phyloP scores from a whole-genome alignment of 768 basidiomycete genomes.

The Naganishia onofrii region DNA sequence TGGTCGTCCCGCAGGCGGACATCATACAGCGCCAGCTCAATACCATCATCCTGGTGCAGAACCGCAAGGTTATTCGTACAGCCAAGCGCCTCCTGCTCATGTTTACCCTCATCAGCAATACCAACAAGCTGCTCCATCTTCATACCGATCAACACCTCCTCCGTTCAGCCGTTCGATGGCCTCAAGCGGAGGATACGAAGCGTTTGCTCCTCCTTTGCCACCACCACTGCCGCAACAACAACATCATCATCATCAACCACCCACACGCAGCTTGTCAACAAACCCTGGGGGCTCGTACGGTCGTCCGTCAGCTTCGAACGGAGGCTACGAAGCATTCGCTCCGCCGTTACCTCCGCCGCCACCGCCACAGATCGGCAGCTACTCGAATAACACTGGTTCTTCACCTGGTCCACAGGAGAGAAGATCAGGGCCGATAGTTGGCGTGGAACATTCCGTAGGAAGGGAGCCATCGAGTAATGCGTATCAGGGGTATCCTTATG shows the following conservation, averaged over 20 bases:
- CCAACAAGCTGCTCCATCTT: not conserved
- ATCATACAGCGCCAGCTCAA: constrained; percentile 39
- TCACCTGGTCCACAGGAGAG: not conserved
- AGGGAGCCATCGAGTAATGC: not conserved
- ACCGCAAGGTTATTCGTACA: constrained; percentile 1
- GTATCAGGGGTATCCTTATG: constrained; percentile 12
- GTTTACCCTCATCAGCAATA: constrained; percentile 3
- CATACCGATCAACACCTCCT: constrained; percentile 14
- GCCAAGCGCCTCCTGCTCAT: not conserved
- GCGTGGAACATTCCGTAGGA: not conserved
- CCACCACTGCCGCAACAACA: constrained; percentile 20
- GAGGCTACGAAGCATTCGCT: constrained; percentile 44
- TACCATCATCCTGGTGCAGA: not conserved
- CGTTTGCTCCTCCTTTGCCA: constrained; percentile 42
- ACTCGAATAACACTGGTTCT: not conserved
- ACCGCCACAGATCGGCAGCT: constrained; percentile 2
- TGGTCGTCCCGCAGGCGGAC: constrained; percentile 47
- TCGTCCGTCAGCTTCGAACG: constrained; percentile 34
- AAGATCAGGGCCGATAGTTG: not conserved
- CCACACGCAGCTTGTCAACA: not conserved
- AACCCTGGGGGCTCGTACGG: not conserved
- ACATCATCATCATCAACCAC: too few species aligned
- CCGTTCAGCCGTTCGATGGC: constrained; percentile 23
- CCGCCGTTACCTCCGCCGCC: constrained; percentile 36
- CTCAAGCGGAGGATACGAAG: constrained; percentile 43